Evolutionary conservation across 164 flowering plant genomes (phyloP).

Genomic region (Litsea cubeba): DNA sequence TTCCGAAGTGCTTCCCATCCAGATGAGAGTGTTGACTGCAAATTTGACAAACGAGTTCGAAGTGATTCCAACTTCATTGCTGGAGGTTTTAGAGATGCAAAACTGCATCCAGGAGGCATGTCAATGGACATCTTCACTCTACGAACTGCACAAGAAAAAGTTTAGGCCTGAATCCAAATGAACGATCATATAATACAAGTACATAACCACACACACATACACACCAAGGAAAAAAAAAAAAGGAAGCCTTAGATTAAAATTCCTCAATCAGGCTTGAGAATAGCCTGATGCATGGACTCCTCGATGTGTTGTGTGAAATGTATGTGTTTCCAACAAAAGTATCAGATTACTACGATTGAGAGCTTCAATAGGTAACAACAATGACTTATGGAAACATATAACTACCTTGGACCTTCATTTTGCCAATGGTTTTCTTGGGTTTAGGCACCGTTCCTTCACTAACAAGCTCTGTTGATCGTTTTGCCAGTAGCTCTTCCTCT

Average conservation of each 20-base stretch:
- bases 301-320: not conserved
- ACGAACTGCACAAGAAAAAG: constrained; percentile 52
- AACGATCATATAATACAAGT: not conserved
- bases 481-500: constrained; percentile 75
- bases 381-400: not conserved
- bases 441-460: constrained; percentile 62
- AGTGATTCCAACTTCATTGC: constrained; percentile 43
- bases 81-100: constrained; percentile 45
- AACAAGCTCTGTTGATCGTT: constrained; percentile 49
- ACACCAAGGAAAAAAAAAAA: not conserved
- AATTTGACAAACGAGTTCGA: constrained; percentile 33
- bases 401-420: constrained; percentile 92
- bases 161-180: constrained; percentile 4
- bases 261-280: not conserved
- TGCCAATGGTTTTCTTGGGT: constrained; percentile 79
- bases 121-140: constrained; percentile 72
- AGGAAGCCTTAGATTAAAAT: not conserved
- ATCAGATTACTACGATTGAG: not conserved
- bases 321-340: not conserved
- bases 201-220: not conserved
- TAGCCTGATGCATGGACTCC: constrained; percentile 3
- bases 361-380: not conserved
- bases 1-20: constrained; percentile 64
- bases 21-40: constrained; percentile 53
- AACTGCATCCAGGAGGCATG: constrained; percentile 83